These are phyloP conservation scores for Komagataella pseudopastoris DNA, from an alignment of 805 yeast species.

Conservation along the genomic window DNA sequence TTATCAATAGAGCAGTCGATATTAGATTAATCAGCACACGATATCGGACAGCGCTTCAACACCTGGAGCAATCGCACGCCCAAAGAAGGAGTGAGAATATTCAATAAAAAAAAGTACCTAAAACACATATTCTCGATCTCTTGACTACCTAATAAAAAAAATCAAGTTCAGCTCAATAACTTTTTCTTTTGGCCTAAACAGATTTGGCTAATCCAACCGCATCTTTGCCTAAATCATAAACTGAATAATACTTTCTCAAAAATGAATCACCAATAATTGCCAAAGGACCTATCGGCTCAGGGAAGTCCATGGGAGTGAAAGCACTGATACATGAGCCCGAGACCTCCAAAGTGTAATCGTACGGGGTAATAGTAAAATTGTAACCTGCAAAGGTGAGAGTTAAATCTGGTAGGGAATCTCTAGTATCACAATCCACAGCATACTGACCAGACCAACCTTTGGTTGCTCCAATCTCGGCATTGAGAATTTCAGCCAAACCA, in stretches of 20 bases:
- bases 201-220: constrained; percentile 93
- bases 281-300: constrained; percentile 91
- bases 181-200: constrained; percentile 17
- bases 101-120: background rate
- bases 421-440: constrained; percentile 76
- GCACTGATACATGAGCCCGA: constrained; percentile 94
- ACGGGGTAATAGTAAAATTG: constrained; percentile 81
- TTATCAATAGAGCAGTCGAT: background rate
- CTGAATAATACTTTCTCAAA: constrained; percentile 88
- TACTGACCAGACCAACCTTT: constrained; percentile 98
- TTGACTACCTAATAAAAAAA: too few species aligned
- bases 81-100: background rate
- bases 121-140: background rate
- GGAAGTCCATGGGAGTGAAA: constrained; percentile 95
- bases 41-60: background rate
- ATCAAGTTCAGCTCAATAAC: background rate
- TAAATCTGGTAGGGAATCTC: constrained; percentile 80
- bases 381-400: constrained; percentile 83
- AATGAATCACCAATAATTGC: constrained; percentile 96
- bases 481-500: constrained; percentile 88
- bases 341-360: constrained; percentile 88
- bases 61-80: background rate
- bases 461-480: constrained; percentile 92
- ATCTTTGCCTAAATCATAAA: constrained; percentile 80
- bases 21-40: background rate